These are phyloP conservation scores for Pistacia integerrima DNA, from an alignment of 345 rosid species.

Conservation along the genomic window DNA sequence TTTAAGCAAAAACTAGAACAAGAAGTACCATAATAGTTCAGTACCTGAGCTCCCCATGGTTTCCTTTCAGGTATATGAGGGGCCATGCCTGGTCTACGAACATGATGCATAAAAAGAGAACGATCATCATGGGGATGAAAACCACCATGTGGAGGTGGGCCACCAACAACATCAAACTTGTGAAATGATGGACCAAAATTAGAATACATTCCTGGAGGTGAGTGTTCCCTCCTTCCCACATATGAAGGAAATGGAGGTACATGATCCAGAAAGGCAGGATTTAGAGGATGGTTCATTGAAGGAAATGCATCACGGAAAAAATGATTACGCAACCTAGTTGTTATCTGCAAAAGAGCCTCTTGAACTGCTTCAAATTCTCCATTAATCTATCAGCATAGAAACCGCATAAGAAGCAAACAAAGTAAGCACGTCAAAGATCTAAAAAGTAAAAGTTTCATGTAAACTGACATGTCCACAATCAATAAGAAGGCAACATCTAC, in stretches of 20 bases:
- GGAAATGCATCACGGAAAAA: slow-evolving; percentile 59
- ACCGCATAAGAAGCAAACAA: slow-evolving; percentile 6
- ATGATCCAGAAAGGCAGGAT: slow-evolving; percentile 57
- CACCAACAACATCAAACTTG: slow-evolving; percentile 57
- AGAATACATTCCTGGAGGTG: slow-evolving; percentile 52
- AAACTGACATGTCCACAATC: neutral
- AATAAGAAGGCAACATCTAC: neutral
- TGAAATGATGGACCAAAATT: slow-evolving; percentile 50
- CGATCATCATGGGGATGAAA: slow-evolving; percentile 58
- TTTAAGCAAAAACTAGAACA: neutral
- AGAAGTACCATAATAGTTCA: neutral
- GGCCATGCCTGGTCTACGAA: slow-evolving; percentile 49
- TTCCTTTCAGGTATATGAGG: slow-evolving; percentile 57
- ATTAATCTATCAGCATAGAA: slow-evolving; percentile 42
- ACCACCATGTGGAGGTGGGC: slow-evolving; percentile 53
- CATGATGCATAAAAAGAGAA: slow-evolving; percentile 48
- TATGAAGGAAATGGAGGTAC: slow-evolving; percentile 52
- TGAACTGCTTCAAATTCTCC: slow-evolving; percentile 70
- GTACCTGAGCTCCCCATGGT: slow-evolving; percentile 81
- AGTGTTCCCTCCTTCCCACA: slow-evolving; percentile 66
- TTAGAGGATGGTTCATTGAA: slow-evolving; percentile 47
- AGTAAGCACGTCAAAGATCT: neutral
- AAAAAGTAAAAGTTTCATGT: neutral
- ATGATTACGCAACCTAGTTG: slow-evolving; percentile 61
- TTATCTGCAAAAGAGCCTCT: slow-evolving; percentile 75